Conservation (phyloP, 192 early-diverging fungal species). For the Irineochytrium annulatum region DNA sequence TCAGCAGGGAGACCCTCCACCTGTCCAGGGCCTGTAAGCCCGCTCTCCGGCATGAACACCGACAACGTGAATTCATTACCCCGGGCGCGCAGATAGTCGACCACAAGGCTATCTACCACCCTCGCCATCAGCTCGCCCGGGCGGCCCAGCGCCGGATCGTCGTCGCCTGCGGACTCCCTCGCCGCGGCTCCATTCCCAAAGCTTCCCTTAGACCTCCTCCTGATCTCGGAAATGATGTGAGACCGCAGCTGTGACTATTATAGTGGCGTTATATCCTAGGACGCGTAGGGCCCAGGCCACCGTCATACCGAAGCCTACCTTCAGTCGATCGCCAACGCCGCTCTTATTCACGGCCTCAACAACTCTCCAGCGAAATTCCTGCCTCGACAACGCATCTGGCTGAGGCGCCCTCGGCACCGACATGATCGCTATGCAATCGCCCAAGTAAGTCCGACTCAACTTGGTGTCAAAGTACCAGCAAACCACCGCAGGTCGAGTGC, state of each 20-base stretch:
- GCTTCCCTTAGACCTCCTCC: not conserved
- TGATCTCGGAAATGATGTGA: conserved; percentile 36
- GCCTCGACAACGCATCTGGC: no score
- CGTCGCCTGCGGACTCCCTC: not conserved
- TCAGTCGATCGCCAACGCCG: conserved; percentile 44
- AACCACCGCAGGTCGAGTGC: no score
- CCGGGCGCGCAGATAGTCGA: conserved; percentile 36
- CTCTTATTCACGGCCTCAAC: conserved; percentile 29
- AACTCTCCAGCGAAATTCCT: conserved; percentile 31
- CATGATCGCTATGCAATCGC: no score
- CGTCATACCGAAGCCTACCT: conserved; percentile 21
- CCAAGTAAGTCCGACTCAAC: no score
- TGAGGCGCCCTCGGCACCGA: no score
- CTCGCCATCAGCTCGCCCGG: conserved; percentile 15
- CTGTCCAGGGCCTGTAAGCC: conserved; percentile 22
- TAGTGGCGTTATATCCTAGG: not conserved
- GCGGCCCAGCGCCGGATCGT: not conserved
- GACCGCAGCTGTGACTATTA: conserved; percentile 46
- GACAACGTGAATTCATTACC: conserved; percentile 48
- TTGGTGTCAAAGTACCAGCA: no score
- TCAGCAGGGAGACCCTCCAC: conserved; percentile 1
- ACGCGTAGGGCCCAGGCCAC: not conserved
- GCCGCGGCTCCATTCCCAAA: not conserved
- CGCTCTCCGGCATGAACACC: conserved; percentile 53
- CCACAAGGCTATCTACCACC: conserved; percentile 43